These are phyloP conservation scores for Linum usitatissimum DNA, from an alignment of 345 rosid species.

Conservation along the genomic window DNA sequence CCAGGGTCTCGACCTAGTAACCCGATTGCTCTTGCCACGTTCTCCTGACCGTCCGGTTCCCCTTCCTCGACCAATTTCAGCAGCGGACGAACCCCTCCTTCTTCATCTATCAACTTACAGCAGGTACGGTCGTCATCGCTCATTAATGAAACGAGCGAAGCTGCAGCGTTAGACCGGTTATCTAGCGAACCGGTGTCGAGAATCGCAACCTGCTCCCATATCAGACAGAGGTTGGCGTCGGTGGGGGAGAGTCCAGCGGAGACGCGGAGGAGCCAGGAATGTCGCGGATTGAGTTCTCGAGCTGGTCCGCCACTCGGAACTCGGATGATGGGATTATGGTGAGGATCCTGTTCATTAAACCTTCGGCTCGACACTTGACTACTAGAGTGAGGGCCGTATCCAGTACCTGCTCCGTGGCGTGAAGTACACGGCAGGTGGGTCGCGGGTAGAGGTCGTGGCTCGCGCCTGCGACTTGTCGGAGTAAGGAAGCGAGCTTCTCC, in stretches of 20 bases:
- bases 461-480: slow-evolving; percentile 86
- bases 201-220: slow-evolving; percentile 92
- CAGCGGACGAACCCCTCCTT: slow-evolving; percentile 75
- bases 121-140: slow-evolving; percentile 59
- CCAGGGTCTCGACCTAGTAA: slow-evolving; percentile 66
- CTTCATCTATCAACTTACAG: slow-evolving; percentile 75
- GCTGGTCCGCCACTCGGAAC: slow-evolving; percentile 61
- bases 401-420: slow-evolving; percentile 82
- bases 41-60: slow-evolving; percentile 61
- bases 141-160: slow-evolving; percentile 70
- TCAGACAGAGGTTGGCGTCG: slow-evolving; percentile 68
- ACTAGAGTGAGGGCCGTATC: slow-evolving; percentile 65
- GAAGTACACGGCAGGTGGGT: slow-evolving; percentile 81
- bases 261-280: slow-evolving; percentile 93
- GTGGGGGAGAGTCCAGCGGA: slow-evolving; percentile 92
- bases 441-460: slow-evolving; percentile 86
- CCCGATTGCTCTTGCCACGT: slow-evolving; percentile 73
- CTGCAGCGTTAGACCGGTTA: slow-evolving; percentile 71
- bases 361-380: slow-evolving; percentile 63
- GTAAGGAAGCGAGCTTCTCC: slow-evolving; percentile 65
- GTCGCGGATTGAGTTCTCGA: slow-evolving; percentile 85
- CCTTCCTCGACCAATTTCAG: slow-evolving; percentile 72
- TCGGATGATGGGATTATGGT: slow-evolving; percentile 70
- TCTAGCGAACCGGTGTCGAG: slow-evolving; percentile 52
- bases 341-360: slow-evolving; percentile 71